These are phyloP conservation scores for Phlegmacium glaucopus DNA, from an alignment of 768 basidiomycete species.

Conservation along the genomic window DNA sequence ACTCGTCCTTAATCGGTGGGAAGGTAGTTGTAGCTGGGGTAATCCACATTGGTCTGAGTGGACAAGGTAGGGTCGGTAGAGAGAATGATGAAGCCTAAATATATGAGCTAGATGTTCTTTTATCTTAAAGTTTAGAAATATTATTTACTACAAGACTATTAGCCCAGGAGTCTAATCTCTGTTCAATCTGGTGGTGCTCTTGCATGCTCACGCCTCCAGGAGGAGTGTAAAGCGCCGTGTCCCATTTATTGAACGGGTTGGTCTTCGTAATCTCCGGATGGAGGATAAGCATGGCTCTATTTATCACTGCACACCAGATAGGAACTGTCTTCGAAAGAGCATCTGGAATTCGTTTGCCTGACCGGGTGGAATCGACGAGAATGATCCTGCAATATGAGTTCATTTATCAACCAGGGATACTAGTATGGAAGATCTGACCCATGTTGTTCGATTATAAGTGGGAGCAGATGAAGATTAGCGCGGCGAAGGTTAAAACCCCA, in stretches of 20 bases:
- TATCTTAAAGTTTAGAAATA: neutral
- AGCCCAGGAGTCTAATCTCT: slow-evolving; percentile 65
- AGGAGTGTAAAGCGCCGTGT: slow-evolving; percentile 64
- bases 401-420: slow-evolving; percentile 1
- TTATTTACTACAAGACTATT: slow-evolving; percentile 55
- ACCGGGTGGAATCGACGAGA: slow-evolving; percentile 88
- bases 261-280: slow-evolving; percentile 20
- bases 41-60: slow-evolving; percentile 86
- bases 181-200: slow-evolving; percentile 80
- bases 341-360: slow-evolving; percentile 93
- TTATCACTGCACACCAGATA: slow-evolving; percentile 91
- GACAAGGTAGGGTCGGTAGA: slow-evolving; percentile 54
- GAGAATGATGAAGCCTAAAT: slow-evolving; percentile 67
- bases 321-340: slow-evolving; percentile 92
- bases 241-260: slow-evolving; percentile 39
- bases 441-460: slow-evolving; percentile 44
- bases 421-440: slow-evolving; percentile 49
- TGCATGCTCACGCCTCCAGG: slow-evolving; percentile 63
- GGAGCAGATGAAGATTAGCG: slow-evolving; percentile 78
- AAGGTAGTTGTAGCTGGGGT: slow-evolving; percentile 63
- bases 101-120: neutral
- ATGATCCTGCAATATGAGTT: slow-evolving; percentile 51
- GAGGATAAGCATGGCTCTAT: slow-evolving; percentile 49
- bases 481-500: slow-evolving; percentile 85
- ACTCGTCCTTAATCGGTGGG: slow-evolving; percentile 31